Evolutionary conservation across 768 basidiomycete species (phyloP).

Genomic region (Austroboletus eburneus): DNA sequence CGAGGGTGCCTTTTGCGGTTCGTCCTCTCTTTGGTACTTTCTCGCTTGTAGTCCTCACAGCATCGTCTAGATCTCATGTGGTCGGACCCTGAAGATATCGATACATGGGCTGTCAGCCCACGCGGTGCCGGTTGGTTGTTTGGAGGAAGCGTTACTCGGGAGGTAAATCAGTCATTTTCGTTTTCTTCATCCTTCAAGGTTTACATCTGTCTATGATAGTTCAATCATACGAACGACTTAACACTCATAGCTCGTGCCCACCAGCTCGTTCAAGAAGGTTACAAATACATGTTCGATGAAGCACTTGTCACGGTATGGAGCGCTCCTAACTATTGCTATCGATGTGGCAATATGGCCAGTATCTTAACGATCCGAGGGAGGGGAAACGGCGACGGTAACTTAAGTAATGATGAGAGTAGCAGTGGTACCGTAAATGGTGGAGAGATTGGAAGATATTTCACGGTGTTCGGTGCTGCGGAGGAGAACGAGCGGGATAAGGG

Average conservation of each 20-base stretch:
- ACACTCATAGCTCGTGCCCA: conserved; percentile 91
- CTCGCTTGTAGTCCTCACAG: background rate
- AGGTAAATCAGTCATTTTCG: conserved; percentile 51
- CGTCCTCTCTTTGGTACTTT: conserved; percentile 14
- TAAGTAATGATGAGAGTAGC: conserved; percentile 9
- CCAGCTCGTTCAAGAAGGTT: conserved; percentile 94
- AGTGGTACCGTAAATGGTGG: conserved; percentile 8
- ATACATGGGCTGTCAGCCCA: conserved; percentile 96
- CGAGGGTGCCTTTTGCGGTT: conserved; percentile 96
- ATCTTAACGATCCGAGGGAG: conserved; percentile 79
- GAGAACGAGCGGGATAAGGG: conserved; percentile 87
- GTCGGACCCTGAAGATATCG: conserved; percentile 94
- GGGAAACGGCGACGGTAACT: conserved; percentile 34
- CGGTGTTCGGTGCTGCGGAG: conserved; percentile 79
- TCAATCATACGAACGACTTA: conserved; percentile 89
- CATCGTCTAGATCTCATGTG: conserved; percentile 81
- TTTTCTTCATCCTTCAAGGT: background rate
- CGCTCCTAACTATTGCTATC: conserved; percentile 83
- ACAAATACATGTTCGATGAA: conserved; percentile 95
- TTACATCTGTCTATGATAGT: conserved; percentile 42
- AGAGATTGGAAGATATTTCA: conserved; percentile 52
- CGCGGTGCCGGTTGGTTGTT: conserved; percentile 96
- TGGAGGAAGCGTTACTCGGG: conserved; percentile 78
- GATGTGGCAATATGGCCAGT: conserved; percentile 87
- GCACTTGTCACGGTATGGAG: conserved; percentile 92